Evolutionary conservation across 2,329 filamentous ascomycete genomes (phyloP).

Genomic region (Truncatella angustata): DNA sequence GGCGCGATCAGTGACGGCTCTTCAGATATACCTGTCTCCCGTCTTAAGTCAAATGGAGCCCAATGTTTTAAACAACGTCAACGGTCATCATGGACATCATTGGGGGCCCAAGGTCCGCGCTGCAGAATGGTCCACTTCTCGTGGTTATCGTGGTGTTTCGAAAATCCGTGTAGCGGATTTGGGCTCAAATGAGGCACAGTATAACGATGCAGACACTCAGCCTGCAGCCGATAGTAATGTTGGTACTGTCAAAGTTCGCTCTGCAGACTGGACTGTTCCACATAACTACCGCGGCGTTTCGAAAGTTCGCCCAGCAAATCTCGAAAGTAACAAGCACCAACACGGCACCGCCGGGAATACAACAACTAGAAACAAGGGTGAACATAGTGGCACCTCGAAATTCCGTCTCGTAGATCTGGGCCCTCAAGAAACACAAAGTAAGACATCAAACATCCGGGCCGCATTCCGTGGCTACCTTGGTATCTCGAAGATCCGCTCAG

Average conservation of each 20-base stretch:
- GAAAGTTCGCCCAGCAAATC: conserved; percentile 16
- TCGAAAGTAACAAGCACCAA: background rate
- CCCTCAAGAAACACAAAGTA: background rate
- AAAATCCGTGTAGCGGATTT: no score
- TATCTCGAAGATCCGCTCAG: background rate
- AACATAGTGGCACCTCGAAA: background rate
- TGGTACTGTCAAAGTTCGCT: conserved; percentile 4
- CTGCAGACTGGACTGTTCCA: conserved; percentile 10
- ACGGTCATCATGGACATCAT: no score
- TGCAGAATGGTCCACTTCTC: no score
- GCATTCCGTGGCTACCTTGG: background rate
- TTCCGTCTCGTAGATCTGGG: background rate
- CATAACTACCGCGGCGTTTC: conserved; percentile 13
- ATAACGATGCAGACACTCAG: background rate
- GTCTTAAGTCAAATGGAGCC: conserved; percentile 17
- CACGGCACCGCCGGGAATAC: no score
- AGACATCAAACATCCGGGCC: background rate
- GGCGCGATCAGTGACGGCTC: conserved; percentile 13
- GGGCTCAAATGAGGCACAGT: no score
- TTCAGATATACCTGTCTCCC: conserved; percentile 23
- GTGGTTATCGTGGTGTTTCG: no score
- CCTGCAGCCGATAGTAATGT: background rate
- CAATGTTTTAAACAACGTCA: background rate
- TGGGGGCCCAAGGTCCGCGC: no score
- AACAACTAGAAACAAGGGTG: no score